Conservation (phyloP, 306 rosid species). For the Luffa acutangula region DNA sequence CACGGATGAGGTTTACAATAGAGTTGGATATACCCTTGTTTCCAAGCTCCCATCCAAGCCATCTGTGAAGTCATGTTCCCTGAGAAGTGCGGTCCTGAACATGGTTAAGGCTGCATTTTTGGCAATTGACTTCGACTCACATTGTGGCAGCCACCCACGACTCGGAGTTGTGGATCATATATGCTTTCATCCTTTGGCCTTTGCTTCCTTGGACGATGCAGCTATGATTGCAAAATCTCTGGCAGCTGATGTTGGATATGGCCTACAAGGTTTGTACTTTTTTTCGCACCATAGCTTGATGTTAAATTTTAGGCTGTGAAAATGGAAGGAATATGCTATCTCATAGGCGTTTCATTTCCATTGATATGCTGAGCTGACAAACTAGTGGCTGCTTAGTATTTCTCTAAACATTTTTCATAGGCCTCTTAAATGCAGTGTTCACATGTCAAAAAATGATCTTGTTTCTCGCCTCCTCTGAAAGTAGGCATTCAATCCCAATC, state of each 20-base stretch:
- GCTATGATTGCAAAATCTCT: constrained; percentile 50
- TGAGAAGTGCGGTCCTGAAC: constrained; percentile 52
- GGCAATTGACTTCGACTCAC: constrained; percentile 43
- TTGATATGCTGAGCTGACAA: not conserved
- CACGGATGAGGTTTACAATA: constrained; percentile 66
- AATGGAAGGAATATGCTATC: not conserved
- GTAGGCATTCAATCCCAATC: not conserved
- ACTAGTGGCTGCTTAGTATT: not conserved
- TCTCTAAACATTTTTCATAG: not conserved
- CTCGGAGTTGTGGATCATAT: constrained; percentile 84
- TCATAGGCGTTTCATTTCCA: not conserved
- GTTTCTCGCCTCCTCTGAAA: not conserved
- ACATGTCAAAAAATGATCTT: not conserved
- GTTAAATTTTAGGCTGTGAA: not conserved
- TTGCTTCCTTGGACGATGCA: constrained; percentile 52
- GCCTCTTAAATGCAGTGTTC: not conserved
- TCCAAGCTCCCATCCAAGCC: constrained; percentile 33
- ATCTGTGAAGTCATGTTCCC: constrained; percentile 24
- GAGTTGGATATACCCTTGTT: constrained; percentile 87
- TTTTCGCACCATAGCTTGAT: not conserved
- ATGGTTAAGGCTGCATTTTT: constrained; percentile 78
- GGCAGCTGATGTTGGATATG: constrained; percentile 45
- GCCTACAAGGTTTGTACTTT: constrained; percentile 57
- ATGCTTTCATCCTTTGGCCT: constrained; percentile 69
- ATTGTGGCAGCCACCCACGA: constrained; percentile 80